A percentile compares a stretch with the other conserved stretches of the same genome.
phyloP scores from a whole-genome alignment of 108 stramenopile genomes.

The Fragilariopsis cylindrus region DNA sequence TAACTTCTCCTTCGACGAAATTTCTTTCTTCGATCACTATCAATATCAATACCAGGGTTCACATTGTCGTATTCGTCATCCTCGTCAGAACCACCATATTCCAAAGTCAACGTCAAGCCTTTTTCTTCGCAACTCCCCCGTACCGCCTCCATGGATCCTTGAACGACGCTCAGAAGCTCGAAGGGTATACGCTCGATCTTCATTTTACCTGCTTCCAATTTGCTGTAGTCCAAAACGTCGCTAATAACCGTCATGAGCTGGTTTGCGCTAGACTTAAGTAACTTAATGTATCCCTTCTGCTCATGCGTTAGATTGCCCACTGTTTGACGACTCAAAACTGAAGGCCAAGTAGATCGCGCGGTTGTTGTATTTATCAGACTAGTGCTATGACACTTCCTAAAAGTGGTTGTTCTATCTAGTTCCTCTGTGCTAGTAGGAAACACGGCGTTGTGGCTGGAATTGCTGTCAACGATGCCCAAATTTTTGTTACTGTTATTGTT shows the following conservation, averaged over 20 bases:
- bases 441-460: background rate
- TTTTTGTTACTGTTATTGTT: background rate
- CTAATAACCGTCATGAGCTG: constrained; percentile 49
- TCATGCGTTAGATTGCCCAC: constrained; percentile 28
- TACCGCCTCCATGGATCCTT: constrained; percentile 43
- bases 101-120: constrained; percentile 22
- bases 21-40: background rate
- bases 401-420: background rate
- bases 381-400: background rate
- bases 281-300: constrained; percentile 37
- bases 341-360: background rate
- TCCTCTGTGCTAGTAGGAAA: background rate
- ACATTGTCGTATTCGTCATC: background rate
- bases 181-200: constrained; percentile 50
- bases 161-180: constrained; percentile 36
- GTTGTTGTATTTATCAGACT: background rate
- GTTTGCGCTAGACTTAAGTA: constrained; percentile 33
- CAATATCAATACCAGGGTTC: too few relatives aligned
- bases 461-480: background rate
- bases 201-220: constrained; percentile 58
- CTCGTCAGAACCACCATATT: constrained; percentile 13
- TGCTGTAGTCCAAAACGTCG: constrained; percentile 52
- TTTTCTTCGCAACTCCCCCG: constrained; percentile 32
- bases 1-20: background rate
- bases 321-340: background rate